A percentile compares a stretch with the other conserved stretches of the same genome.
These are phyloP conservation scores for Pyrenochaeta sp. DNA, from an alignment of 2,329 filamentous ascomycete species.

Conservation along the genomic window DNA sequence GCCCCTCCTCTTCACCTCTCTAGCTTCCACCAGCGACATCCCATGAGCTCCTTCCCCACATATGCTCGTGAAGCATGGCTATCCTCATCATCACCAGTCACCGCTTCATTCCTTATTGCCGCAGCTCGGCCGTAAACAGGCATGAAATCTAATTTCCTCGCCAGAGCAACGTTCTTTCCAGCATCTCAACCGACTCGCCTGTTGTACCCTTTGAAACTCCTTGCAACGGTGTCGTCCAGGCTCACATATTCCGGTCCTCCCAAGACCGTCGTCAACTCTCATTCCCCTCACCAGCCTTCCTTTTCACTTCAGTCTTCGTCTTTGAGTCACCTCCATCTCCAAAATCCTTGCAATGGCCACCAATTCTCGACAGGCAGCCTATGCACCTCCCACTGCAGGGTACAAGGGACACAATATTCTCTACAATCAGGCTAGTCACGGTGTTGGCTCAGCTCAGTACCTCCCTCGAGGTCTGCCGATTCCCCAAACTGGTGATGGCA, in stretches of 20 bases:
- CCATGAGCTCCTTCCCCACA: conserved; percentile 4
- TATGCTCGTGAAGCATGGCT: conserved; percentile 6
- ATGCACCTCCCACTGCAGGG: conserved; percentile 29
- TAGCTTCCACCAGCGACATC: background rate
- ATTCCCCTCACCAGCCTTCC: conserved; percentile 2
- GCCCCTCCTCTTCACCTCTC: conserved; percentile 15
- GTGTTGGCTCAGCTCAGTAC: conserved; percentile 43
- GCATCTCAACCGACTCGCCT: conserved; percentile 38
- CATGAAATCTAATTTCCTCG: conserved; percentile 19
- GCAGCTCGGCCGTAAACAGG: background rate
- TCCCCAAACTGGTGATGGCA: conserved; percentile 41
- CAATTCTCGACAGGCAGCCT: conserved; percentile 44
- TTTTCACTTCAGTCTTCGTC: conserved; percentile 1
- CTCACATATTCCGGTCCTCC: conserved; percentile 12
- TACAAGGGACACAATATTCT: conserved; percentile 47
- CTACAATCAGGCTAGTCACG: conserved; percentile 39
- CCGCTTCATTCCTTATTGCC: background rate
- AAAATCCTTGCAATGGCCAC: conserved; percentile 32
- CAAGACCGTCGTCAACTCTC: conserved; percentile 10
- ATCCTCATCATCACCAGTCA: conserved; percentile 29
- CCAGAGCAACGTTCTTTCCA: conserved; percentile 43
- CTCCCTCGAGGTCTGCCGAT: conserved; percentile 47
- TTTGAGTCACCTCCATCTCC: conserved; percentile 3
- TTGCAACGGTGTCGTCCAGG: conserved; percentile 14
- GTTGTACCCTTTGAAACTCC: conserved; percentile 21